Base-by-base conservation (phyloP, 2,329 filamentous ascomycete species). In the Diaporthe australafricana region DNA sequence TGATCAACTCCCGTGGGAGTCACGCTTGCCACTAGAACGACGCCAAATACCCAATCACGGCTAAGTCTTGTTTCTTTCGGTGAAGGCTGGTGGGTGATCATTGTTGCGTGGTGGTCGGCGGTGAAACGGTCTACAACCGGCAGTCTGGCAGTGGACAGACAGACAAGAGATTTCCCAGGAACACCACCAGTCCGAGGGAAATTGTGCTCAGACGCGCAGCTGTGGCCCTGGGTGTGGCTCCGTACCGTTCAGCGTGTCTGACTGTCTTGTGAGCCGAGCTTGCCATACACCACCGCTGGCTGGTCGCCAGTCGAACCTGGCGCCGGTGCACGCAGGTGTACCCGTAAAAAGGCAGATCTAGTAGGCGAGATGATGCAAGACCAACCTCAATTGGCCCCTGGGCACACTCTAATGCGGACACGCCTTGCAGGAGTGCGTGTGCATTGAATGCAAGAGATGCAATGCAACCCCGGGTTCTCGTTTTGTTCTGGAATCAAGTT, bases 351-450 rank as follows among this genome's bases (percentile, higher is more conserved):
- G 48, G 35, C 27, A 70, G 70, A 52, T 66, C 42, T 42, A 52
- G 38, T 50, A 63, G 48, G 66, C 50, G 52, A 60, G 32, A 47
- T 70, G 22, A 68, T 70, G 66, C 70, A 63, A 48, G 32, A 57
- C 42, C 17, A 48, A 60, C 57, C 32, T 42, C 50, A 53, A 70
- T 52, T 56, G 42, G 70, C 53, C 38, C 42, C 50, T 66, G 42
- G 30, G 8, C n/a, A 53, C 48, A 42, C n/a, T 48, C 48, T 17
- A 40, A 55, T 65, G 57, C 30, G 55, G 35, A 68, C 56, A 53
- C 32, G 53, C 35, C 32, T 47, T 62, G 68, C 68, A 47, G 40
- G 17, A 53, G 48, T 32, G 62, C 40, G 57, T 17, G 30, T 66
- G 50, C 67, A 63, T 72, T 30, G 45, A 32, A 52, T 65, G 42